Percentiles rank a stretch among this genome's conserved stretches.
These are phyloP conservation scores for Pichia sp. DNA, from an alignment of 1,139 yeast species.

Conservation along the genomic window DNA sequence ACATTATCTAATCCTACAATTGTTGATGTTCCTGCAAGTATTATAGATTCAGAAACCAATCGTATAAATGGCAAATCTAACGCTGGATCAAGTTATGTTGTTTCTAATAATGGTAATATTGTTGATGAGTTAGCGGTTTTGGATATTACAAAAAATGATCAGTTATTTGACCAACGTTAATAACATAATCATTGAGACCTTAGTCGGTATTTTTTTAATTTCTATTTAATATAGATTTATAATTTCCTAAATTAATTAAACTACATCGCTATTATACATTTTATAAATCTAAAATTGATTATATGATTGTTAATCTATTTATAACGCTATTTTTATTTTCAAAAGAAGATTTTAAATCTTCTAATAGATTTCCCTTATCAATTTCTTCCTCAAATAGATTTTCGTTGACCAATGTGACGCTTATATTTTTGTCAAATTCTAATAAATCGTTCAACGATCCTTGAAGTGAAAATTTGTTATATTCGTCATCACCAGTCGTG, in stretches of 20 bases:
- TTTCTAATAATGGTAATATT: neutral
- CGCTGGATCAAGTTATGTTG: neutral
- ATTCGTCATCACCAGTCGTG: neutral
- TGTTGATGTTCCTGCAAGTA: slow-evolving; percentile 17
- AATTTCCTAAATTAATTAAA: too few species aligned
- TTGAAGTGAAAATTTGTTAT: neutral
- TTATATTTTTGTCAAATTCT: slow-evolving; percentile 1
- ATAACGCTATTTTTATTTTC: slow-evolving; percentile 7
- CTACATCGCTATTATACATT: neutral
- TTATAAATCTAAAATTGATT: too few species aligned
- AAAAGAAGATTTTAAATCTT: neutral
- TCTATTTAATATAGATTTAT: too few species aligned
- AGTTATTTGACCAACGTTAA: neutral
- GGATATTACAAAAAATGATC: neutral
- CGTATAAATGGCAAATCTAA: neutral
- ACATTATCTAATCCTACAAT: slow-evolving; percentile 8
- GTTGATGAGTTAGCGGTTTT: slow-evolving; percentile 1
- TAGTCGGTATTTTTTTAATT: neutral
- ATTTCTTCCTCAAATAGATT: too few species aligned
- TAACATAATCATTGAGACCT: neutral
- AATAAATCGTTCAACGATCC: slow-evolving; percentile 8
- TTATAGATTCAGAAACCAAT: slow-evolving; percentile 6
- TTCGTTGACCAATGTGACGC: neutral
- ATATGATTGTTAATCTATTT: slow-evolving; percentile 11
- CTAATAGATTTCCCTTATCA: neutral